These are phyloP conservation scores for Boletus subparvulus DNA, from an alignment of 768 basidiomycete species.

Conservation along the genomic window DNA sequence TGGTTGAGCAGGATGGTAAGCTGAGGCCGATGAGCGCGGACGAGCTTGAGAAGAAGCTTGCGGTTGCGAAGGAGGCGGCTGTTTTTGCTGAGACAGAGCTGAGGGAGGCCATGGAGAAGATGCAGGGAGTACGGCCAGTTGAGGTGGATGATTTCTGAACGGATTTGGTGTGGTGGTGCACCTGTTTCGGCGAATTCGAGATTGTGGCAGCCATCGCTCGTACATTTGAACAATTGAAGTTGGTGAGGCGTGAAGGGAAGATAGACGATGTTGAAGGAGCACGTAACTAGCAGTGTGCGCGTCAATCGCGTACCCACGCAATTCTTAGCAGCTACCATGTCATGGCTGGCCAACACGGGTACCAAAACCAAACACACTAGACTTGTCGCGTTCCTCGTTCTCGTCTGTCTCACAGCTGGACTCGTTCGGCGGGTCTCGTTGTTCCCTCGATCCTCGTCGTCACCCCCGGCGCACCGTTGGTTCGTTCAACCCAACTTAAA, in stretches of 20 bases:
- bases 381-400: slow-evolving; percentile 19
- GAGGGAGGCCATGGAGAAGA: slow-evolving; percentile 69
- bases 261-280: not conserved
- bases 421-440: slow-evolving; percentile 17
- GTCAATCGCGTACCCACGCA: not conserved
- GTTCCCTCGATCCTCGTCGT: not conserved
- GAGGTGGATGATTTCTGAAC: slow-evolving; percentile 37
- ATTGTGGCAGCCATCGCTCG: not conserved
- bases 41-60: slow-evolving; percentile 74
- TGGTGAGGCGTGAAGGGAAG: not conserved
- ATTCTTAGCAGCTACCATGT: slow-evolving; percentile 10
- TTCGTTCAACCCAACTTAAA: not conserved
- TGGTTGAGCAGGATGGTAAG: slow-evolving; percentile 45
- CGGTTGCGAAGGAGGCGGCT: slow-evolving; percentile 67
- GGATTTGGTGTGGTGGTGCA: not conserved
- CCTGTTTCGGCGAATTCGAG: too few relatives aligned
- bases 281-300: too few relatives aligned
- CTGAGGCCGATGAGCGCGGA: slow-evolving; percentile 57
- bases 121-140: slow-evolving; percentile 54
- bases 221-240: not conserved
- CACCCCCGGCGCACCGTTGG: not conserved
- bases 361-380: slow-evolving; percentile 14
- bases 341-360: slow-evolving; percentile 20
- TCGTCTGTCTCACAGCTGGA: slow-evolving; percentile 24
- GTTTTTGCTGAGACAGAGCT: slow-evolving; percentile 74